Base-by-base conservation (phyloP, 208 protist species). In the Hexamita inflata region DNA sequence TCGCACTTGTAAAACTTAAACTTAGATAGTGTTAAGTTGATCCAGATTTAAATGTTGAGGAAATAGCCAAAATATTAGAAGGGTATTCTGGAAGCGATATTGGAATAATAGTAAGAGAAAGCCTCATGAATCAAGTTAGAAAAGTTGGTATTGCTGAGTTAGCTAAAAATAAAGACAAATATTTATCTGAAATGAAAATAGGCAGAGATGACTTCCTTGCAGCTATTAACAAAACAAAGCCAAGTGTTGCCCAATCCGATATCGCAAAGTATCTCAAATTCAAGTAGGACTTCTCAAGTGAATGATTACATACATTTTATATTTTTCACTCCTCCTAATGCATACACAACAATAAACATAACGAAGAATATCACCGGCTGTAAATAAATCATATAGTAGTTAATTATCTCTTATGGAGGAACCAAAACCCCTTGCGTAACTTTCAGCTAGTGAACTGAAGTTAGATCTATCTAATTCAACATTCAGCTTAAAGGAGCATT, bases 211-310 rank as follows among this genome's bases (percentile, higher is more conserved):
- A 70, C 38, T 70, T 70, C 35, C 19, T 45, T 15, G n/a, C 11
- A 11, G 64, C 64, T 38, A 70, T 70, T 49, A n/a, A 70, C 4
- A 70, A 70, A 38, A 70, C 64, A 30, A 70, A 45, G 35, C 64
- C 64, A 19, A 15, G 19, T 45, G 64, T 70, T 32, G 40, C 26
- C 7, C 32, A 13, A 24, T 4, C 32, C 15, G 64, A 35, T 32
- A 70, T 70, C n/a, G 9, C 11, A n/a, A 70, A 70, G 35, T 49
- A 70, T 49, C 4, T 42, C 19, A n/a, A 70, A n/a, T 70, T n/a
- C 11, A 42, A 42, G 11, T 24, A 45, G 64, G 40, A 70, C 9
- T 70, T 70, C n/a, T 7, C 30, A 38, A 66, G 30, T 34, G 30
- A n/a, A n/a, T n/a, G n/a, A n/a, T n/a, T n/a, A n/a, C n/a, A n/a